Evolutionary conservation across 176 grass and related monocot genomes (phyloP), one percentile per base, ranked within the genome.

Genomic region (Musa schizocarpa): DNA sequence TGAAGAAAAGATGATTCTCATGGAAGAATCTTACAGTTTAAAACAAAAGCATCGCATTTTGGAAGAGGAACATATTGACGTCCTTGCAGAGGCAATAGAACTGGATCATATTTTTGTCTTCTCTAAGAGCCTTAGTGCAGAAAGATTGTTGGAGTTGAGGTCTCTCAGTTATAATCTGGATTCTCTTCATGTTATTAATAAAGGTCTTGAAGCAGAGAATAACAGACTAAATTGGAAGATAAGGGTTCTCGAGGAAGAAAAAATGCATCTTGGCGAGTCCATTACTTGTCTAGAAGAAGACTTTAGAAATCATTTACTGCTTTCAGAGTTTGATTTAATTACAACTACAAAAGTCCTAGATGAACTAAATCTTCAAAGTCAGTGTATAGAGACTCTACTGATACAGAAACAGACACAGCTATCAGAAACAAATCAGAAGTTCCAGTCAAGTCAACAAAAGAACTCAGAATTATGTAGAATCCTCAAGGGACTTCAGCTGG

Each of bases 261-360:
- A 94, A 52, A 63, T 50, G 75, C 72, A 78, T 74, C 76, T 92
- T 61, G 89, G 85, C 67, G 79, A 89, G 26, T 87, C 81, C 72
- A 59, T 88, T 34, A 59, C 77, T 9, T 88, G 73, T 72, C 63
- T 90, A 77, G 53, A 85, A 80, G 86, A 89, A 62, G 85, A 89
- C 73, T 82, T 94, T 25, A 88, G 51, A 63, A 80, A 70, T 87
- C 74, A 71, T 61, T 78, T 94, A 73, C 80, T 92, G 20, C 80
- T 91, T 71, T 88, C 83, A 84, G 90, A 89, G 65, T 86, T 95
- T 58, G 84, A 94, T 82, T 63, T 94, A 71, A 91, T 86, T 79
- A 78, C 77, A 4, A 74, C 68, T 13, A 79, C 27, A 83, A 84
- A 64, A 53, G 13, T 92, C 52, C 82, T 26, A 69, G 59, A 87